Conservation (phyloP, 2,329 filamentous ascomycete species). For the Sporothrix pseudoabietina region DNA sequence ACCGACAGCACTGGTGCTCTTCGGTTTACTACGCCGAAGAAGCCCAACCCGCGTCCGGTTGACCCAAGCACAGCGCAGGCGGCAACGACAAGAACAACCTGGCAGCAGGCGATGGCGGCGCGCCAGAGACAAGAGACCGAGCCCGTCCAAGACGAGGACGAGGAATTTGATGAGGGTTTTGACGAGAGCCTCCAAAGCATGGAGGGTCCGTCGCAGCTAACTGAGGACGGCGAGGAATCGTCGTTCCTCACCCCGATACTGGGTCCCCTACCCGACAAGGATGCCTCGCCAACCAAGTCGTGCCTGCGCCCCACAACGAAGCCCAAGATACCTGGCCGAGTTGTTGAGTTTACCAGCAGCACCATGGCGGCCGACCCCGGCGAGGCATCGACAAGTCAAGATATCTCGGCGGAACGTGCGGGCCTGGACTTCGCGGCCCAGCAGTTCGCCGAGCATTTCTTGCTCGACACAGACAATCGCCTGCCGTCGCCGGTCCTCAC, state of each 20-base stretch:
- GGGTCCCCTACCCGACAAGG: slow-evolving; percentile 53
- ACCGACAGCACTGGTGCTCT: background rate
- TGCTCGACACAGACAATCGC: slow-evolving; percentile 30
- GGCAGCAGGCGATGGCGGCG: background rate
- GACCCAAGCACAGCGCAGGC: background rate
- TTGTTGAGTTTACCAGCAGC: slow-evolving; percentile 60
- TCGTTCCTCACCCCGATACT: slow-evolving; percentile 47
- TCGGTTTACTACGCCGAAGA: slow-evolving; percentile 10
- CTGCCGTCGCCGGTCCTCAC: background rate
- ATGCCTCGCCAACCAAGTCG: slow-evolving; percentile 60
- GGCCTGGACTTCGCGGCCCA: background rate
- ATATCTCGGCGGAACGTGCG: slow-evolving; percentile 33
- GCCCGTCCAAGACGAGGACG: background rate
- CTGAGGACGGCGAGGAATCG: slow-evolving; percentile 40
- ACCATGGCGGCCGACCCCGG: slow-evolving; percentile 44
- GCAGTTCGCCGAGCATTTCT: slow-evolving; percentile 33
- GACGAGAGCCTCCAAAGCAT: slow-evolving; percentile 1
- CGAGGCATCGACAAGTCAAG: slow-evolving; percentile 41
- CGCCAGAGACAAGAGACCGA: background rate
- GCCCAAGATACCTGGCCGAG: slow-evolving; percentile 58
- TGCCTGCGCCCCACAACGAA: slow-evolving; percentile 60
- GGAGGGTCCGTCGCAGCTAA: background rate
- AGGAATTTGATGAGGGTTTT: background rate
- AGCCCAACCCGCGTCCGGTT: background rate
- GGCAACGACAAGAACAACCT: background rate